phyloP scores from a whole-genome alignment of 2,329 filamentous ascomycete genomes.

The Xylariaceae sp. region DNA sequence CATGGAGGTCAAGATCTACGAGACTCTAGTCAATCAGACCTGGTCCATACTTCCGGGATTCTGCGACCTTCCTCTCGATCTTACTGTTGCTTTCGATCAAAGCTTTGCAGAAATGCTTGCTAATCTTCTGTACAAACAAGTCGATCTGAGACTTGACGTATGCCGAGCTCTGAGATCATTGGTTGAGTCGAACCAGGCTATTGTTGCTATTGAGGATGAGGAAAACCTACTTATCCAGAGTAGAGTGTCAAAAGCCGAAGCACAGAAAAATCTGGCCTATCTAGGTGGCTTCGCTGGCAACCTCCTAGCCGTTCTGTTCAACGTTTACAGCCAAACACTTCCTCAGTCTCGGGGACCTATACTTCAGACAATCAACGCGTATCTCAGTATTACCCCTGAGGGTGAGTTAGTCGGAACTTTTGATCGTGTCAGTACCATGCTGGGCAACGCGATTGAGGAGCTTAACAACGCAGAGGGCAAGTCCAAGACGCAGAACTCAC shows the following conservation, averaged over 20 bases:
- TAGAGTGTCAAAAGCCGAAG: conserved; percentile 68
- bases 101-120: conserved; percentile 83
- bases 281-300: conserved; percentile 77
- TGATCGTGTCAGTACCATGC: conserved; percentile 75
- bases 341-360: conserved; percentile 89
- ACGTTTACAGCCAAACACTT: conserved; percentile 94
- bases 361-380: conserved; percentile 89
- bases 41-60: conserved; percentile 94
- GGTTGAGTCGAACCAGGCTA: conserved; percentile 85
- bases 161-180: conserved; percentile 81
- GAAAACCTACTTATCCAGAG: conserved; percentile 73
- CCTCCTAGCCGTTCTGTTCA: conserved; percentile 93
- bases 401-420: conserved; percentile 84
- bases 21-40: conserved; percentile 90
- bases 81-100: conserved; percentile 74
- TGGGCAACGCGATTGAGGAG: conserved; percentile 67
- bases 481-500: conserved; percentile 48
- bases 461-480: conserved; percentile 53
- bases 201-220: conserved; percentile 62
- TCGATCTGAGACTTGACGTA: conserved; percentile 78
- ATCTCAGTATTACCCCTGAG: conserved; percentile 77
- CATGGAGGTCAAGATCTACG: conserved; percentile 88
- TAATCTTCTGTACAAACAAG: conserved; percentile 88
- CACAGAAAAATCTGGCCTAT: conserved; percentile 75
- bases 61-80: conserved; percentile 83